A percentile compares a stretch with the other conserved stretches of the same genome.
Evolutionary conservation across 2,329 filamentous ascomycete genomes (phyloP).

Genomic region (Penicillium brasilianum): DNA sequence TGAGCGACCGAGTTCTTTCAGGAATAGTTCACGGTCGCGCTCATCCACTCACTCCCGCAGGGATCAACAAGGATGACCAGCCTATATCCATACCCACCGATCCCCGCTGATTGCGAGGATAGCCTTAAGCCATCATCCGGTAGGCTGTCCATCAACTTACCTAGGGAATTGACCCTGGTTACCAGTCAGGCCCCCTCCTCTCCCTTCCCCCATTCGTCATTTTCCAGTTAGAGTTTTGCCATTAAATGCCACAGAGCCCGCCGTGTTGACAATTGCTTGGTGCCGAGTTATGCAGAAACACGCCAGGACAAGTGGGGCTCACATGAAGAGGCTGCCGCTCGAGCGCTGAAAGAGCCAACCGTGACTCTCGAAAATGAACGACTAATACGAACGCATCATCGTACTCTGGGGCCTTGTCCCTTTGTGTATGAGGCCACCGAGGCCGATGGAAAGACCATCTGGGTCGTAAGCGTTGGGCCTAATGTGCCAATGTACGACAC

Average conservation of each 20-base stretch:
- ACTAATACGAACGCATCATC: conserved; percentile 20
- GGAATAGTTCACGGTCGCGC: conserved; percentile 1
- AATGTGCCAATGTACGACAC: conserved; percentile 21
- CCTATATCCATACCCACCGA: conserved; percentile 21
- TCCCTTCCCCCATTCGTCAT: neutral
- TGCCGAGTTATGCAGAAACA: conserved; percentile 14
- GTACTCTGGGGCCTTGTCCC: conserved; percentile 18
- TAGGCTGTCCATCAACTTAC: conserved; percentile 4
- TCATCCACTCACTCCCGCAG: neutral
- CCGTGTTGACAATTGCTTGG: conserved; percentile 13
- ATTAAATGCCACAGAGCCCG: neutral
- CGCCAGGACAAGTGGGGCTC: conserved; percentile 20
- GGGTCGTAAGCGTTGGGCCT: conserved; percentile 17
- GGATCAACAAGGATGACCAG: conserved; percentile 14
- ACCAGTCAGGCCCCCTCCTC: conserved; percentile 11
- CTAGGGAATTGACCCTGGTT: conserved; percentile 16
- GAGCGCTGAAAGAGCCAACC: conserved; percentile 9
- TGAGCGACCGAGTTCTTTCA: neutral
- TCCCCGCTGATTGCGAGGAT: conserved; percentile 20
- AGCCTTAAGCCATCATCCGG: conserved; percentile 9
- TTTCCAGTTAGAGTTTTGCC: neutral
- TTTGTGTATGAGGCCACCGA: conserved; percentile 21
- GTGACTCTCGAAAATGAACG: conserved; percentile 13
- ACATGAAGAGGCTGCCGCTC: conserved; percentile 13
- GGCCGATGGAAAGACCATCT: conserved; percentile 17